Conservation (phyloP, 2,329 filamentous ascomycete genomes). For the Penicillium sp. region DNA sequence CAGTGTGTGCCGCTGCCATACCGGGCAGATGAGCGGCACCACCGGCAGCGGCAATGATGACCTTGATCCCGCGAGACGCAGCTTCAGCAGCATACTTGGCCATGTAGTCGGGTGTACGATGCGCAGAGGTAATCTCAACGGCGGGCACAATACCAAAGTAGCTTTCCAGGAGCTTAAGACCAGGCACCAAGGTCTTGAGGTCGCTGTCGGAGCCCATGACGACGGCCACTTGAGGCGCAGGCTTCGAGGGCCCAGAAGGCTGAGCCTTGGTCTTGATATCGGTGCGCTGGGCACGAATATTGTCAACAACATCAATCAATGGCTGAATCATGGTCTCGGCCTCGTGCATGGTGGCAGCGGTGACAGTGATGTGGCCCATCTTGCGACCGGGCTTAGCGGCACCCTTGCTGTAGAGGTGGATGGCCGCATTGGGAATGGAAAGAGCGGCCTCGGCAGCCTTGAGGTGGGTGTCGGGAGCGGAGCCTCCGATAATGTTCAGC, state of each 20-base stretch:
- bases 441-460: slow-evolving; percentile 53
- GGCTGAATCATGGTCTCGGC: slow-evolving; percentile 64
- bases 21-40: slow-evolving; percentile 68
- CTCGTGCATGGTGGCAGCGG: slow-evolving; percentile 60
- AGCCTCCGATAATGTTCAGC: slow-evolving; percentile 52
- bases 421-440: slow-evolving; percentile 52
- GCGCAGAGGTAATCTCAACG: slow-evolving; percentile 48
- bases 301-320: slow-evolving; percentile 69
- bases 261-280: slow-evolving; percentile 30
- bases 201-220: slow-evolving; percentile 48
- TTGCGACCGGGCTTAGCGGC: slow-evolving; percentile 80
- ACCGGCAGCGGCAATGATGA: slow-evolving; percentile 70
- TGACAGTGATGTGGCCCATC: slow-evolving; percentile 89
- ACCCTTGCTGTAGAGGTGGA: slow-evolving; percentile 90
- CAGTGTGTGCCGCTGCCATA: slow-evolving; percentile 67
- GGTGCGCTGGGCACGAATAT: slow-evolving; percentile 60
- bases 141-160: slow-evolving; percentile 40
- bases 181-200: slow-evolving; percentile 40
- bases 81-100: slow-evolving; percentile 59
- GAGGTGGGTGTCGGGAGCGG: slow-evolving; percentile 57
- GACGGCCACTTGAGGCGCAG: slow-evolving; percentile 38
- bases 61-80: slow-evolving; percentile 59
- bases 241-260: slow-evolving; percentile 27
- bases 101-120: slow-evolving; percentile 68
- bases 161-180: slow-evolving; percentile 39